Base-by-base conservation (phyloP, 179 eudicot species). In the Spergularia azorica region DNA sequence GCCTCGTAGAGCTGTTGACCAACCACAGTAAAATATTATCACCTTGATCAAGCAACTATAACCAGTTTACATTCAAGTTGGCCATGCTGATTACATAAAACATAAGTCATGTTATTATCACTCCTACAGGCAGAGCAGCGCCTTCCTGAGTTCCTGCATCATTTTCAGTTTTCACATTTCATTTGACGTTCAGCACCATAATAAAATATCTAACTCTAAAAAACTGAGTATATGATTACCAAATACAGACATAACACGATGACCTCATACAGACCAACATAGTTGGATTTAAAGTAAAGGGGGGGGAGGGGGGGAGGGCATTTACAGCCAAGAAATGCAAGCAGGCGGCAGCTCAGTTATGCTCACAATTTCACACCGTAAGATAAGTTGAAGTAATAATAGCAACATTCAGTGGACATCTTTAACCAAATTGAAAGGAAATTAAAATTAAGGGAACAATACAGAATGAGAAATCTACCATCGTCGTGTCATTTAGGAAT, bases 391-490 rank as follows among this genome's bases (percentile, higher is more conserved):
- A 60, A 57, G 64, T 60, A 60, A 21, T 32, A 26, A 21, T 32
- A 26, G 43, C 61, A 63, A 13, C 51, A 76, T 5, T 14, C 4
- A 67, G 8, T 56, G 12, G 48, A 11, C 18, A 55, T 54, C 64
- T 38, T 18, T 18, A 7, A 21, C 32, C 55, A 54, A 65, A 16
- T 62, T 3, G 2, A 38, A 20, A 18, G 9, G 10, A 8, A 54
- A 16, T 9, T 63, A 36, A 41, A 69, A 13, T 20, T 51, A 64
- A 41, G 51, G 66, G 17, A 55, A 21, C 48, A 70, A 76, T 10
- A 11, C 71, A 72, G 54, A 74, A 68, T 9, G 12, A 41, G 39
- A n/a, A 36, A 17, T 54, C 20, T 70, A 67, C 81, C 81, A 73
- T 72, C 66, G 55, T 58, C 67, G 17, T 17, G 64, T 61, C 74